phyloP scores from a whole-genome alignment of 2,329 filamentous ascomycete species.

The Neonectria faginata region DNA sequence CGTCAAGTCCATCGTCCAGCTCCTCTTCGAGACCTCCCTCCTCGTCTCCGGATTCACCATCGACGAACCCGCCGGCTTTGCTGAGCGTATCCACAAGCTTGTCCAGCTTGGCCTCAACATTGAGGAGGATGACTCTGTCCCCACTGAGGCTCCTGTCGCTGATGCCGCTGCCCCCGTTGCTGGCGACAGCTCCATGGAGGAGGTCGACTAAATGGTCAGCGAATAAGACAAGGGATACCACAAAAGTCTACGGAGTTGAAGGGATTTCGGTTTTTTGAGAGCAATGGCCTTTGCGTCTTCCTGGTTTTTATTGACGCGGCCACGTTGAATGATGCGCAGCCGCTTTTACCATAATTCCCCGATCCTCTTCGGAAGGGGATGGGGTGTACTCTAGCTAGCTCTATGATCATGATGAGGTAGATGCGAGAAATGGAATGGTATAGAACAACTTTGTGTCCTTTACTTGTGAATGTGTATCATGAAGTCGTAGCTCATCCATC shows the following conservation, averaged over 20 bases:
- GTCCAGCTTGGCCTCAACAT: constrained; percentile 98
- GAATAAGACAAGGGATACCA: constrained; percentile 51
- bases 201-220: constrained; percentile 84
- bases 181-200: constrained; percentile 98
- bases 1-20: constrained; percentile 98
- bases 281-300: constrained; percentile 51
- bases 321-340: constrained; percentile 42
- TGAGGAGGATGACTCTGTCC: constrained; percentile 85
- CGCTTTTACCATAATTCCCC: constrained; percentile 53
- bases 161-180: constrained; percentile 71
- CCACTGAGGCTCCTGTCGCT: constrained; percentile 65
- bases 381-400: constrained; percentile 57
- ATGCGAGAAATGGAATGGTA: constrained; percentile 51
- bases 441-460: constrained; percentile 36
- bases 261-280: constrained; percentile 49
- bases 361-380: constrained; percentile 39
- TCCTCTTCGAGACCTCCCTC: constrained; percentile 98
- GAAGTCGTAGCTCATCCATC: background rate
- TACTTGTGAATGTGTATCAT: background rate
- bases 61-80: constrained; percentile 96
- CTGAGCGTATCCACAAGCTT: constrained; percentile 99
- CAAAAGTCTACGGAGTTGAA: constrained; percentile 59
- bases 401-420: constrained; percentile 57
- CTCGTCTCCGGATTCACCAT: constrained; percentile 99
- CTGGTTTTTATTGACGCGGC: constrained; percentile 47